phyloP scores from a whole-genome alignment of 2,329 filamentous ascomycete genomes.

The Penicillium sclerotiorum region DNA sequence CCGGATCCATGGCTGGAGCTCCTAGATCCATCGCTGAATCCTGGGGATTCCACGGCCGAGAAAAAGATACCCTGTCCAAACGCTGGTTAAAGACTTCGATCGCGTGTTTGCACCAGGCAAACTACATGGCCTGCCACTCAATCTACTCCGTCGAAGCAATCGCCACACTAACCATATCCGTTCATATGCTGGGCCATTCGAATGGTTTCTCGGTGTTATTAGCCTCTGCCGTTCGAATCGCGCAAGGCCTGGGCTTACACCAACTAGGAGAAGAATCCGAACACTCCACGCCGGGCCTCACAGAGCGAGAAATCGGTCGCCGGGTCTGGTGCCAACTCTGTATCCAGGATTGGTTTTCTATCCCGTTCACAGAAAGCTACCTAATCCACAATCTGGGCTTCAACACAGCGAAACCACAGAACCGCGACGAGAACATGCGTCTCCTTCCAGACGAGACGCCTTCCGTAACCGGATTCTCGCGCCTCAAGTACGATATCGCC shows the following conservation, averaged over 20 bases:
- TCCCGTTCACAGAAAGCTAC: constrained; percentile 44
- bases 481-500: constrained; percentile 44
- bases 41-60: constrained; percentile 50
- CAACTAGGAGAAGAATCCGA: constrained; percentile 31
- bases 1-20: constrained; percentile 47
- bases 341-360: constrained; percentile 49
- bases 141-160: constrained; percentile 52
- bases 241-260: constrained; percentile 52
- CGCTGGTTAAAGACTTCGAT: constrained; percentile 52
- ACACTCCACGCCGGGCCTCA: constrained; percentile 22
- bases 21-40: constrained; percentile 35
- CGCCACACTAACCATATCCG: constrained; percentile 51
- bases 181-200: constrained; percentile 53
- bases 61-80: constrained; percentile 46
- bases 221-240: constrained; percentile 50
- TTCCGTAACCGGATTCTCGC: constrained; percentile 37
- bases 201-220: constrained; percentile 52
- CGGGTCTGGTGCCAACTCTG: constrained; percentile 44
- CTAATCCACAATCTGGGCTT: constrained; percentile 40
- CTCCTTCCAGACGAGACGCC: constrained; percentile 38
- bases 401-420: constrained; percentile 35
- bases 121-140: constrained; percentile 49
- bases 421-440: constrained; percentile 33
- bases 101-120: constrained; percentile 49
- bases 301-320: constrained; percentile 39